Evolutionary conservation across 768 basidiomycete species (phyloP).

Genomic region (Infundibulicybe gibba): DNA sequence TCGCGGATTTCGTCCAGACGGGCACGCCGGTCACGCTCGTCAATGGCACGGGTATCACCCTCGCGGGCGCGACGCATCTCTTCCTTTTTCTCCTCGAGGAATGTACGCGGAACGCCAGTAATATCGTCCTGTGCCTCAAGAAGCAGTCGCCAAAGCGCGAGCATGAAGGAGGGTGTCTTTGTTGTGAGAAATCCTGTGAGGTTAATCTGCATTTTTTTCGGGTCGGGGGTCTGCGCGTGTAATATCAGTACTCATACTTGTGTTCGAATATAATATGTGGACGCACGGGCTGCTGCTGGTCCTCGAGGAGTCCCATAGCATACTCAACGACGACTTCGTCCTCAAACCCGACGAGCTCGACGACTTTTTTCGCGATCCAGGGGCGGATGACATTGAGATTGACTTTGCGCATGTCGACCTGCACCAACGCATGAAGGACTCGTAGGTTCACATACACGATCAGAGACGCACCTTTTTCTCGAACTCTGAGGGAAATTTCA

Average conservation of each 20-base stretch:
- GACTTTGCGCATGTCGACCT: constrained; percentile 96
- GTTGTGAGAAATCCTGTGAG: constrained; percentile 90
- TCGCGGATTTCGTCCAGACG: constrained; percentile 69
- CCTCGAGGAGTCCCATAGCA: constrained; percentile 91
- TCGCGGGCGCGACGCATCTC: constrained; percentile 76
- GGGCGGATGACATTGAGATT: constrained; percentile 89
- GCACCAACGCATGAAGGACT: neutral
- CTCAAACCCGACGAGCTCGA: constrained; percentile 88
- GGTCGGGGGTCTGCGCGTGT: constrained; percentile 71
- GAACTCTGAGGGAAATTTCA: constrained; percentile 90
- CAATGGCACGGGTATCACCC: constrained; percentile 59
- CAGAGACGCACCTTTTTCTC: constrained; percentile 65
- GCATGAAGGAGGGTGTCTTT: constrained; percentile 86
- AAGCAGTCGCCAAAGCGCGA: constrained; percentile 84
- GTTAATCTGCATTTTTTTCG: constrained; percentile 93
- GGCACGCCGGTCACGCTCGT: constrained; percentile 66
- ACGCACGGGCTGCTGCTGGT: constrained; percentile 76
- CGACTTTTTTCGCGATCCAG: constrained; percentile 93
- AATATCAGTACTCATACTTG: neutral
- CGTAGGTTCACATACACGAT: no score
- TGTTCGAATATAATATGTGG: no score
- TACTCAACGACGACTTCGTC: constrained; percentile 98
- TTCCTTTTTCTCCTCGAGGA: constrained; percentile 89
- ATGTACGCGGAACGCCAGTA: constrained; percentile 85
- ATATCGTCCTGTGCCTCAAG: constrained; percentile 88